These are phyloP conservation scores for Porphyrellus sp. DNA, from an alignment of 1,284 basidiomycete species.

Conservation along the genomic window DNA sequence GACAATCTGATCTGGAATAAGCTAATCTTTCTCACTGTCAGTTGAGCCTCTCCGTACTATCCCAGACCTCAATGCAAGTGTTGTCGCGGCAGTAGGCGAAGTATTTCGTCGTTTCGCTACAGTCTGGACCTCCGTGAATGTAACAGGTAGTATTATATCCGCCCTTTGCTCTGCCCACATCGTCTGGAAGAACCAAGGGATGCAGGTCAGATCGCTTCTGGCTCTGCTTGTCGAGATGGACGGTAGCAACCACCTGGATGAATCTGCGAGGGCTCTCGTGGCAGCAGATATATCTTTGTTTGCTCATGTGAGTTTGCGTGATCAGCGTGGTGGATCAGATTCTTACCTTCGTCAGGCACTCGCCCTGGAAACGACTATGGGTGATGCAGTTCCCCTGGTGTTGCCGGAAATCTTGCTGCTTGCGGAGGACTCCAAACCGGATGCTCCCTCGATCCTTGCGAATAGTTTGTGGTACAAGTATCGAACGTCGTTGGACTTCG, in stretches of 20 bases:
- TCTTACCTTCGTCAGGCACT: slow-evolving; percentile 39
- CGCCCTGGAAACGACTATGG: slow-evolving; percentile 43
- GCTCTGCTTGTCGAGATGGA: slow-evolving; percentile 63
- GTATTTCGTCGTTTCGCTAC: slow-evolving; percentile 62
- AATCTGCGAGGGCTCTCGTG: slow-evolving; percentile 54
- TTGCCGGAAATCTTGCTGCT: slow-evolving; percentile 68
- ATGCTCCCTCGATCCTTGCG: slow-evolving; percentile 66
- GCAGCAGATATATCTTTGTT: slow-evolving; percentile 56
- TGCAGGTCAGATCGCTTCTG: slow-evolving; percentile 60
- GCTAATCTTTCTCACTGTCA: slow-evolving; percentile 30
- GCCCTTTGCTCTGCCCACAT: slow-evolving; percentile 63
- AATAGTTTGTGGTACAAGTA: slow-evolving; percentile 79
- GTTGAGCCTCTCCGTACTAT: slow-evolving; percentile 59
- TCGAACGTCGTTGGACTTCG: slow-evolving; percentile 66
- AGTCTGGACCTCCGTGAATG: slow-evolving; percentile 76
- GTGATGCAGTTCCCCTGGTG: slow-evolving; percentile 52
- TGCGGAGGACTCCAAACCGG: slow-evolving; percentile 51
- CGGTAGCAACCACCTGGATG: slow-evolving; percentile 51
- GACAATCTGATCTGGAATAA: neutral
- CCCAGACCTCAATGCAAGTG: slow-evolving; percentile 47
- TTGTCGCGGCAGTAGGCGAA: slow-evolving; percentile 59
- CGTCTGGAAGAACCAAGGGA: slow-evolving; percentile 57
- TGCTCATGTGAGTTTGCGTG: slow-evolving; percentile 48
- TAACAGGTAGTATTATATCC: slow-evolving; percentile 49
- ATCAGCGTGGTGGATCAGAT: neutral